A percentile compares a stretch with the other conserved stretches of the same genome.
These are phyloP conservation scores for Blepharisma japonicum DNA, from an alignment of 73 alveolate genomes.

Conservation along the genomic window DNA sequence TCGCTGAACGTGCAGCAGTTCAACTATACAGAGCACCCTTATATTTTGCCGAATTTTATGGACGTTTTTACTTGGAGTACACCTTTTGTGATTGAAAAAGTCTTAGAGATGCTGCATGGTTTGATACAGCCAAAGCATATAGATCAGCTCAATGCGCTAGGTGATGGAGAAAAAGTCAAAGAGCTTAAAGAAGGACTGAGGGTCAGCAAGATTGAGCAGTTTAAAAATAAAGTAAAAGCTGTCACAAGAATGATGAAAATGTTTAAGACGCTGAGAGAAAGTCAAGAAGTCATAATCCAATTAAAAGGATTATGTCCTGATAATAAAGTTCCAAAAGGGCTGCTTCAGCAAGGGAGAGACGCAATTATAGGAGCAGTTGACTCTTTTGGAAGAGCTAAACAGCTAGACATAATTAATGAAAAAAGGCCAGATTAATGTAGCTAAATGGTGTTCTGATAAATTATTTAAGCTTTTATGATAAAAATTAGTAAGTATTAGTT, in stretches of 20 bases:
- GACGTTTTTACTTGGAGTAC: conserved; percentile 81
- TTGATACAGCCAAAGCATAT: conserved; percentile 65
- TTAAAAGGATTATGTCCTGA: conserved; percentile 84
- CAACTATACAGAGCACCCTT: conserved; percentile 78
- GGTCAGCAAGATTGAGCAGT: conserved; percentile 29
- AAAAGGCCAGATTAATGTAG: conserved; percentile 32
- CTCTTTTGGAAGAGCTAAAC: conserved; percentile 39
- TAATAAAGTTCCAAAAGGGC: conserved; percentile 72
- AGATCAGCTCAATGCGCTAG: conserved; percentile 46
- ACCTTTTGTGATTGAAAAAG: conserved; percentile 81
- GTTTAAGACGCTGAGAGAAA: conserved; percentile 75
- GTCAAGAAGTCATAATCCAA: conserved; percentile 67
- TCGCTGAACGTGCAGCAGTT: conserved; percentile 64
- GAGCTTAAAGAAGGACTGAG: no score
- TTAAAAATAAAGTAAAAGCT: conserved; percentile 37
- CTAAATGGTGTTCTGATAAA: background rate
- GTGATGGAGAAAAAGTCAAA: conserved; percentile 36
- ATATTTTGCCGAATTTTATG: conserved; percentile 70
- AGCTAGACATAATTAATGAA: conserved; percentile 39
- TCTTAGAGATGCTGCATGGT: conserved; percentile 55
- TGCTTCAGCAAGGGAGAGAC: conserved; percentile 64
- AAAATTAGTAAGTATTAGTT: no score
- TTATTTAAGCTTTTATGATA: no score
- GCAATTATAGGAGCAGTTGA: conserved; percentile 64
- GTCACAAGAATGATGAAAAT: conserved; percentile 45